Percentiles rank a stretch among this genome's conserved stretches.
These are phyloP conservation scores for Phylloporus sp. DNA, from an alignment of 768 basidiomycete species.

Conservation along the genomic window DNA sequence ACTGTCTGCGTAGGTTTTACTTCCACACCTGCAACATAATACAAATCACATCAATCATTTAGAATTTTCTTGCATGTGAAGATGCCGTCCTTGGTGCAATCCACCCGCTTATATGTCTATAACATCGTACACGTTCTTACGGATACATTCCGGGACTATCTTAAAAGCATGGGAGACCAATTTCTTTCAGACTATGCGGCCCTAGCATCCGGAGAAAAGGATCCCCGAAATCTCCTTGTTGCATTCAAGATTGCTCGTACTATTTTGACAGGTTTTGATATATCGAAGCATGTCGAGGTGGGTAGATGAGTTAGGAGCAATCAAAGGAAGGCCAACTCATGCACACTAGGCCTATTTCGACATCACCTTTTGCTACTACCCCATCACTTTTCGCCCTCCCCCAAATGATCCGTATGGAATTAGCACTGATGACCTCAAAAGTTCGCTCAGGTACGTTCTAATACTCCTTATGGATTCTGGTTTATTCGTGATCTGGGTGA, in stretches of 20 bases:
- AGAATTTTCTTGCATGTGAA: constrained; percentile 77
- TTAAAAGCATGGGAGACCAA: constrained; percentile 66
- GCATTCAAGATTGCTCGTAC: constrained; percentile 88
- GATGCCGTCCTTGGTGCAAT: constrained; percentile 80
- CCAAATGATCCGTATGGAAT: constrained; percentile 94
- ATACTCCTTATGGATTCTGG: background rate
- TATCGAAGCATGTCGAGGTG: constrained; percentile 73
- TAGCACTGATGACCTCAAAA: constrained; percentile 79
- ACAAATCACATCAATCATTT: constrained; percentile 2
- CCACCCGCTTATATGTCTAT: constrained; percentile 78
- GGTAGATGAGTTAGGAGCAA: constrained; percentile 16
- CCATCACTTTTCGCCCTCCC: constrained; percentile 93
- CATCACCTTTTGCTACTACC: constrained; percentile 97
- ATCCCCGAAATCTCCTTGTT: constrained; percentile 88
- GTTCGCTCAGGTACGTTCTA: constrained; percentile 54
- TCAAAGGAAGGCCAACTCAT: background rate
- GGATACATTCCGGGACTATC: constrained; percentile 38
- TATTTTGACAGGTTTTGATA: constrained; percentile 84
- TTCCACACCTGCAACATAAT: background rate
- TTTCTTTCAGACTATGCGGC: constrained; percentile 75
- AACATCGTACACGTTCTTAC: constrained; percentile 69
- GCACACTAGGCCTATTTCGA: constrained; percentile 79
- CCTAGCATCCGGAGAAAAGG: constrained; percentile 95
- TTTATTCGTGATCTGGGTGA: constrained; percentile 1
- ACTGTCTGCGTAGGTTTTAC: constrained; percentile 48